Evolutionary conservation across 2,329 filamentous ascomycete genomes (phyloP).

Genomic region (Tolypocladium paradoxum): DNA sequence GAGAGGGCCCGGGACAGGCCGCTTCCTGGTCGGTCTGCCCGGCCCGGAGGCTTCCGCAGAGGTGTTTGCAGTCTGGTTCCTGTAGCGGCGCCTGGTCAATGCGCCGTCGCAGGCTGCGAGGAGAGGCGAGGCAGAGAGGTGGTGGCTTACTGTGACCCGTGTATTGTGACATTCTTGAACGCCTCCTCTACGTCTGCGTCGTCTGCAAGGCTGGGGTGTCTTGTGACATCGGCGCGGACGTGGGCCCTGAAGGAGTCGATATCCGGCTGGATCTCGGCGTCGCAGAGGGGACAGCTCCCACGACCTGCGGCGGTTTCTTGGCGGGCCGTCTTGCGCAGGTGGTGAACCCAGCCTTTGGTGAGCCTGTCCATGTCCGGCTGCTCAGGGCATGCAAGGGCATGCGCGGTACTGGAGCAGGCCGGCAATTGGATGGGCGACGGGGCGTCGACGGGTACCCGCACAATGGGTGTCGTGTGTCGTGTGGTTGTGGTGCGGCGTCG

Average conservation of each 20-base stretch:
- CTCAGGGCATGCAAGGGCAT: neutral
- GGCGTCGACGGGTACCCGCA: neutral
- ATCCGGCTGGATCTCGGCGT: slow-evolving; percentile 11
- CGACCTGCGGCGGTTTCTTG: slow-evolving; percentile 8
- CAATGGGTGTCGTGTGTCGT: neutral
- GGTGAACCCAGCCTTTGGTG: slow-evolving; percentile 11
- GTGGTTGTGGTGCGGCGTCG: neutral
- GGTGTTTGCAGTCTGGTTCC: neutral
- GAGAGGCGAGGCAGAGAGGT: neutral
- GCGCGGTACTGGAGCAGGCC: neutral
- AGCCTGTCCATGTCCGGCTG: slow-evolving; percentile 1
- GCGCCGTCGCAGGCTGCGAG: neutral
- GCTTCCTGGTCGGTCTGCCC: slow-evolving; percentile 4
- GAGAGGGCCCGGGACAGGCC: slow-evolving; percentile 2
- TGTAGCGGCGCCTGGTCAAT: neutral
- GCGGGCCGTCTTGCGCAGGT: slow-evolving; percentile 12
- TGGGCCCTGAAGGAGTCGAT: slow-evolving; percentile 17
- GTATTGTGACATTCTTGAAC: slow-evolving; percentile 11
- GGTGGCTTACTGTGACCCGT: slow-evolving; percentile 5
- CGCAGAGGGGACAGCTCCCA: slow-evolving; percentile 13
- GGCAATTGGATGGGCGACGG: neutral
- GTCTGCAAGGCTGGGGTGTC: slow-evolving; percentile 10
- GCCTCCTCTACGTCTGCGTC: slow-evolving; percentile 15
- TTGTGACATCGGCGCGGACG: slow-evolving; percentile 6
- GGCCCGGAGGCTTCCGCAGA: neutral